Percentiles rank a stretch among this genome's conserved stretches.
These are phyloP conservation scores for Hanseniaspora occidentalis DNA, from an alignment of 805 yeast species.

Conservation along the genomic window DNA sequence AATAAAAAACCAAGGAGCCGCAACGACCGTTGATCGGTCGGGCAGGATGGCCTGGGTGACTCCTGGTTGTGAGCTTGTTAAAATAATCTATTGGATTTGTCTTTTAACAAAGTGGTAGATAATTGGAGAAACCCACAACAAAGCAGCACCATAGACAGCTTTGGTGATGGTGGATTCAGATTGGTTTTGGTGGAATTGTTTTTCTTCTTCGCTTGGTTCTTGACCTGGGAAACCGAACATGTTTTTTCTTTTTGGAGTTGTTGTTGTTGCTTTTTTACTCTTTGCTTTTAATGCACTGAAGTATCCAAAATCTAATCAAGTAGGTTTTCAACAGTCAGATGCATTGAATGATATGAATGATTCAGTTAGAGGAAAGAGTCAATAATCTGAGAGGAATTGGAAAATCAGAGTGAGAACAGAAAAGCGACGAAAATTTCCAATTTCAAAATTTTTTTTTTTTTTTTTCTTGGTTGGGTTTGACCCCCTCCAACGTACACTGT, in stretches of 20 bases:
- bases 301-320: neutral
- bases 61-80: neutral
- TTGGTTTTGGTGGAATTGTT: constrained; percentile 50
- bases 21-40: no score
- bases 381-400: no score
- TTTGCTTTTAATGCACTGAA: neutral
- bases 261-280: constrained; percentile 11
- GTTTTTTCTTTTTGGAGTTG: constrained; percentile 14
- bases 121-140: constrained; percentile 36
- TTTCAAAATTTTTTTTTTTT: neutral
- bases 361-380: neutral
- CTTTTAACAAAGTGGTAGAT: constrained; percentile 23
- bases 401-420: neutral
- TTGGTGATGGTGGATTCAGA: constrained; percentile 45
- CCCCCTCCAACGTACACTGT: no score
- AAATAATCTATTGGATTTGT: constrained; percentile 20
- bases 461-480: neutral
- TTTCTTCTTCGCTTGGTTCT: constrained; percentile 50
- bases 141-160: constrained; percentile 53
- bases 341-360: constrained; percentile 2
- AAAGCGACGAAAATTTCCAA: neutral
- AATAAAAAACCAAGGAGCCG: no score
- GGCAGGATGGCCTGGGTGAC: no score
- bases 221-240: constrained; percentile 41
- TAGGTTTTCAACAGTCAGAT: no score